Percentiles rank a stretch among this genome's conserved stretches.
phyloP scores from a whole-genome alignment of 768 basidiomycete species.

The Amanita jacksonii region DNA sequence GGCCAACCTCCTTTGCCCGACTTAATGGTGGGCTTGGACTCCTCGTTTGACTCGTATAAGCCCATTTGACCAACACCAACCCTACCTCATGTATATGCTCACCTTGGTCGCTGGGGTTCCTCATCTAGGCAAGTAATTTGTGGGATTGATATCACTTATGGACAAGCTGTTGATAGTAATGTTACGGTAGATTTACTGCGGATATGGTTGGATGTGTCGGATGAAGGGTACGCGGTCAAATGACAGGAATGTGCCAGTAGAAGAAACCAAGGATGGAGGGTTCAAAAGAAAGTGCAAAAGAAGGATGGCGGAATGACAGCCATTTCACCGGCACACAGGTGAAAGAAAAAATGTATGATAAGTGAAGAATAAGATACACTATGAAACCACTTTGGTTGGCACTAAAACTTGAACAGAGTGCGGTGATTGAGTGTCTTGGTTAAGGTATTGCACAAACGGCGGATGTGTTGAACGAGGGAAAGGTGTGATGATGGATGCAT shows the following conservation, averaged over 20 bases:
- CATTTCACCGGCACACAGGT: slow-evolving; percentile 22
- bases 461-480: slow-evolving; percentile 43
- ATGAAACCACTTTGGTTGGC: slow-evolving; percentile 43
- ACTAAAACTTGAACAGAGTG: slow-evolving; percentile 16
- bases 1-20: slow-evolving; percentile 89
- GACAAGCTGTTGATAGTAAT: slow-evolving; percentile 5
- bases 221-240: slow-evolving; percentile 9
- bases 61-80: too few species aligned
- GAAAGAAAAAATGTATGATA: slow-evolving; percentile 45
- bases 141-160: slow-evolving; percentile 7
- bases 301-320: slow-evolving; percentile 22
- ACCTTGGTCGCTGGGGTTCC: too few species aligned
- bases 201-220: slow-evolving; percentile 12
- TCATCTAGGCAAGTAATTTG: too few species aligned
- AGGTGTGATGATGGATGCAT: slow-evolving; percentile 37
- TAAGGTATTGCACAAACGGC: slow-evolving; percentile 34
- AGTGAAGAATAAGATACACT: slow-evolving; percentile 81
- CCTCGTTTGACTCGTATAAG: slow-evolving; percentile 3
- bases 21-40: slow-evolving; percentile 6
- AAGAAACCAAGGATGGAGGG: slow-evolving; percentile 6
- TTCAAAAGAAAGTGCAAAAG: slow-evolving; percentile 25
- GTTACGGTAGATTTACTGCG: slow-evolving; percentile 6
- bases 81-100: too few species aligned
- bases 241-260: slow-evolving; percentile 7
- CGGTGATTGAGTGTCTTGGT: slow-evolving; percentile 20